These are phyloP conservation scores for Sphaerosporella brunnea DNA, from an alignment of 495 filamentous ascomycete genomes.

Conservation along the genomic window DNA sequence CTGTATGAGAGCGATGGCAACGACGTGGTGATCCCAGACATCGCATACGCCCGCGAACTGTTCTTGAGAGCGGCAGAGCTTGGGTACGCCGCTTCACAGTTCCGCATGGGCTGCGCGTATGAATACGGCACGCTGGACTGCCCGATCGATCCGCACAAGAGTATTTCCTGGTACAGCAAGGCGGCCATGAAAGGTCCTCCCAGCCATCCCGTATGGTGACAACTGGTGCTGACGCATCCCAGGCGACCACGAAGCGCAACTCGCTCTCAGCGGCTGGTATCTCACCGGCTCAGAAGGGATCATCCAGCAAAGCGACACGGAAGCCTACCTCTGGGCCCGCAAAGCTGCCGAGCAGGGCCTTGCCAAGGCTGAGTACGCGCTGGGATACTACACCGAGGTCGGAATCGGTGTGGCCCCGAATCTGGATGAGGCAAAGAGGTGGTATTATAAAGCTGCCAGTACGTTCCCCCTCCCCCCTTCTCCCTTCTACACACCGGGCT, in stretches of 20 bases:
- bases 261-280: constrained; percentile 91
- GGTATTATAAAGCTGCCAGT: constrained; percentile 98
- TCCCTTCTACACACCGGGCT: too few species aligned
- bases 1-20: constrained; percentile 57
- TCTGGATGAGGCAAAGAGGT: constrained; percentile 86
- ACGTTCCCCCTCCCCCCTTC: constrained; percentile 31
- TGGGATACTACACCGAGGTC: constrained; percentile 94
- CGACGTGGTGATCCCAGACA: constrained; percentile 60
- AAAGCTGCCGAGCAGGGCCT: constrained; percentile 75
- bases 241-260: constrained; percentile 71
- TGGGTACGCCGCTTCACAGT: constrained; percentile 91
- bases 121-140: constrained; percentile 78
- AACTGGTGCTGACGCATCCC: not conserved
- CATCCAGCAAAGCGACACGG: constrained; percentile 78
- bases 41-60: constrained; percentile 54
- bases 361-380: constrained; percentile 86
- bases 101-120: constrained; percentile 66
- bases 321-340: constrained; percentile 91
- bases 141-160: constrained; percentile 60
- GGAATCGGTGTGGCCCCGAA: constrained; percentile 78
- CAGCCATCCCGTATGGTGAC: not conserved
- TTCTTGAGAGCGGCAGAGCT: constrained; percentile 79
- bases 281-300: constrained; percentile 79
- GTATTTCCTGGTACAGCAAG: constrained; percentile 81
- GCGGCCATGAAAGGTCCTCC: constrained; percentile 62